phyloP scores from a whole-genome alignment of 345 rosid genomes.

The Pistacia atlantica region DNA sequence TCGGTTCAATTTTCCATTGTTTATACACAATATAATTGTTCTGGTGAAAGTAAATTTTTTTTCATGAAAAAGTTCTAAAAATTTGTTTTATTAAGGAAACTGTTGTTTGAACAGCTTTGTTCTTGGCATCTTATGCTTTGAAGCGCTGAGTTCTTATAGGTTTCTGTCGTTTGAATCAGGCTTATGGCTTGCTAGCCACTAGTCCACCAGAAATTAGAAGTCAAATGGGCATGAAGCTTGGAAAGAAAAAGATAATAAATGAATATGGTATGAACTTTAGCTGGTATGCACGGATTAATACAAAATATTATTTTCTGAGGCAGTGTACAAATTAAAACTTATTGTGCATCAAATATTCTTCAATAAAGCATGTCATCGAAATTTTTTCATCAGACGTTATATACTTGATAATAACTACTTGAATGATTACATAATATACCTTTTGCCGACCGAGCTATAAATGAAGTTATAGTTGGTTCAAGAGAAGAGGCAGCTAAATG shows the following conservation, averaged over 20 bases:
- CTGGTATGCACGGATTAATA: too few species aligned
- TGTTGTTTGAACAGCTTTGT: neutral
- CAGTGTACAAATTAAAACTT: too few species aligned
- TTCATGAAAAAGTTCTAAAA: neutral
- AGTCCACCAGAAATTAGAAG: conserved; percentile 25
- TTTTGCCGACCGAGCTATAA: too few species aligned
- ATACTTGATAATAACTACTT: too few species aligned
- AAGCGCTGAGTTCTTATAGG: neutral
- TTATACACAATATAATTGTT: too few species aligned
- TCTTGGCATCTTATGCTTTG: neutral
- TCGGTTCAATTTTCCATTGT: neutral
- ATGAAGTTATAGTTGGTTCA: too few species aligned
- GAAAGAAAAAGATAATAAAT: conserved; percentile 44
- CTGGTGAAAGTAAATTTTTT: neutral
- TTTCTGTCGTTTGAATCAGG: conserved; percentile 45
- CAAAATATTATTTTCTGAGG: too few species aligned
- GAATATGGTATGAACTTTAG: conserved; percentile 13
- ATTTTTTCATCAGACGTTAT: too few species aligned
- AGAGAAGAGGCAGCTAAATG: too few species aligned
- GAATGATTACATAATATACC: too few species aligned
- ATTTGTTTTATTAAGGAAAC: neutral
- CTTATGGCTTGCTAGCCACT: conserved; percentile 52
- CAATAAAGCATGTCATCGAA: too few species aligned
- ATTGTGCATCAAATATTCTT: too few species aligned
- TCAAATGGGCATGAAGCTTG: conserved; percentile 60